Evolutionary conservation across 2,329 filamentous ascomycete species (phyloP).

Genomic region (Sclerotinia spermophila): DNA sequence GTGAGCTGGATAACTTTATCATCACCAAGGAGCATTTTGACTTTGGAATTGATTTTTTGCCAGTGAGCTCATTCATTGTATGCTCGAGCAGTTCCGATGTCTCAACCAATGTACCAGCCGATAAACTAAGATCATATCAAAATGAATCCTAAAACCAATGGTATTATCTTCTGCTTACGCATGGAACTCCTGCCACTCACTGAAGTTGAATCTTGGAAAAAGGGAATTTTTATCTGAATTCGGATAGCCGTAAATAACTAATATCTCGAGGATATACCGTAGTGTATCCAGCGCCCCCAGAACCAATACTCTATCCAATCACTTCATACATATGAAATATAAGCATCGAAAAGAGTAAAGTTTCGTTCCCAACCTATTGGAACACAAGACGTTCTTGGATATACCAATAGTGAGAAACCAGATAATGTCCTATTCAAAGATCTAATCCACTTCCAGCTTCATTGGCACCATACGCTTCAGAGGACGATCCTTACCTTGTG

Average conservation of each 20-base stretch:
- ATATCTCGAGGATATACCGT: neutral
- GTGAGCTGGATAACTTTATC: neutral
- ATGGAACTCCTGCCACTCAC: neutral
- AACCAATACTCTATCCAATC: neutral
- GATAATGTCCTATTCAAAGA: neutral
- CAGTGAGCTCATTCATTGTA: neutral
- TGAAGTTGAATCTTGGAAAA: neutral
- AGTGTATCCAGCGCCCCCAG: neutral
- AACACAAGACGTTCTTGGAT: neutral
- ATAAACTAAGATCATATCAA: neutral
- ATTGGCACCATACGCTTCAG: neutral
- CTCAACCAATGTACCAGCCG: neutral
- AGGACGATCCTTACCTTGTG: neutral
- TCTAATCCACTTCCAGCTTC: neutral
- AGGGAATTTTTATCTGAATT: constrained; percentile 8
- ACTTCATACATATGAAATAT: neutral
- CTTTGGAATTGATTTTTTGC: neutral
- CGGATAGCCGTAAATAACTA: neutral
- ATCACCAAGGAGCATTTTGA: neutral
- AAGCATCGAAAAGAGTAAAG: neutral
- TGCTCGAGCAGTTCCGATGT: neutral
- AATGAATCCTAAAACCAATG: neutral
- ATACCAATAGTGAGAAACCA: neutral
- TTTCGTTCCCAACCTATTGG: neutral
- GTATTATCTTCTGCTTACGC: neutral